Conservation (phyloP, 768 basidiomycete species). For the Amylocystis lapponica region DNA sequence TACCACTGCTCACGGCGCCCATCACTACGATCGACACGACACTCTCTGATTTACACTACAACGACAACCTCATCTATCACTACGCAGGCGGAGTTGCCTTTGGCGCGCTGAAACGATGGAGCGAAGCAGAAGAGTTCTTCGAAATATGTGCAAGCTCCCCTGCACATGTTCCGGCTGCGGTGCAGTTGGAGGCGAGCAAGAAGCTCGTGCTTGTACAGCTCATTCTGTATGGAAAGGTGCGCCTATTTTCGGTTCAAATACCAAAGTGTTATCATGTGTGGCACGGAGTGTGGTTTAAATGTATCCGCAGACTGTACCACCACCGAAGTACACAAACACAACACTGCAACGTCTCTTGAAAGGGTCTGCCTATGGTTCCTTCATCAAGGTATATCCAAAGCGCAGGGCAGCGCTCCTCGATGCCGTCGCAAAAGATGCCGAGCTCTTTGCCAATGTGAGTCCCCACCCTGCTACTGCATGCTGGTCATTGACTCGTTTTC, state of each 20-base stretch:
- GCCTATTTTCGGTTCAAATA: slow-evolving; percentile 5
- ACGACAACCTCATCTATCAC: slow-evolving; percentile 81
- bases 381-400: slow-evolving; percentile 64
- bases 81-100: slow-evolving; percentile 74
- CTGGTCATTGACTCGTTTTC: not conserved
- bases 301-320: slow-evolving; percentile 30
- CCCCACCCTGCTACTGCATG: not conserved
- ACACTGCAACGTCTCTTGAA: slow-evolving; percentile 58
- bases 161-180: slow-evolving; percentile 48
- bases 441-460: slow-evolving; percentile 47
- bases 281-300: not conserved
- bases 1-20: slow-evolving; percentile 55
- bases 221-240: slow-evolving; percentile 69
- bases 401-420: slow-evolving; percentile 38
- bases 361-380: slow-evolving; percentile 54
- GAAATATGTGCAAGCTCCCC: slow-evolving; percentile 65
- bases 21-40: slow-evolving; percentile 59
- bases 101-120: slow-evolving; percentile 57
- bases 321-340: slow-evolving; percentile 72
- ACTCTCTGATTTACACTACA: slow-evolving; percentile 64
- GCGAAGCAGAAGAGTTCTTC: slow-evolving; percentile 68
- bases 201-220: slow-evolving; percentile 76
- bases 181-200: slow-evolving; percentile 86
- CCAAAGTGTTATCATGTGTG: no score
- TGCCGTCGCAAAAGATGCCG: slow-evolving; percentile 50